Base-by-base conservation (phyloP, 2,329 filamentous ascomycete species). In the Elsinoe arachidis region DNA sequence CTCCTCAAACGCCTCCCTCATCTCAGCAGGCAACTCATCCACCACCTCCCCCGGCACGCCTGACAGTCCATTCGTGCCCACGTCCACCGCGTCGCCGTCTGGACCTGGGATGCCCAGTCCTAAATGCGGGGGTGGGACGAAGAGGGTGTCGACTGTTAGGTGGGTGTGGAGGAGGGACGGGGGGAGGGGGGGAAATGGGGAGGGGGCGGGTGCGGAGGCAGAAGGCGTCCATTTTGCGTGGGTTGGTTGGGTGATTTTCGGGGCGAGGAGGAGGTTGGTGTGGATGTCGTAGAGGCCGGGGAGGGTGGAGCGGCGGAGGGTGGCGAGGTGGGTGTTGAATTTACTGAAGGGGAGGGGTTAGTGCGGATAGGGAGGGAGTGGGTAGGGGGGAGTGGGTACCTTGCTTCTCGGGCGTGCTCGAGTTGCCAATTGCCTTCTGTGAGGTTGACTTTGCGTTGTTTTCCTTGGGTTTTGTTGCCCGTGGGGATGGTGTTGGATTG, bases 391-490 rank as follows among this genome's bases (percentile, higher is more conserved):
- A 12, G 39, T 74, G 79, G 23, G 66, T 79, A 95, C 90, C 87
- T 92, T 57, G 92, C 90, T 70, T 92, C 90, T 53, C 88, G 83
- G 26, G 91, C 90, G 73, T 99, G 93, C 74, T 97, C 90, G 58
- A 93, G 78, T 81, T 95, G 93, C 93, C 93, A 99, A 70, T 97
- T 99, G 58, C 86, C 84, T 65, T 95, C 89, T 55, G 91, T 97
- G 59, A 97, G 86, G 59, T 90, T 87, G 38, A 95, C 87, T 65
- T 87, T 87, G 63, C 87, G 82, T 30, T 30, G 26, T 76, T 95
- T 96, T 61, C 81, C 80, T 63, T 91, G 88, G 6, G 83, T 72
- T 34, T 76, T 78, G 72, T 95, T 95, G 58, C 87, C 87, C 9
- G 41, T 30, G 60, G 78, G 84, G 33, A 83, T 84, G 58, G 86